Evolutionary conservation across 352 stramenopile species (phyloP), one percentile per base, ranked within the genome.

Genomic region (Aphanomyces stellatus): DNA sequence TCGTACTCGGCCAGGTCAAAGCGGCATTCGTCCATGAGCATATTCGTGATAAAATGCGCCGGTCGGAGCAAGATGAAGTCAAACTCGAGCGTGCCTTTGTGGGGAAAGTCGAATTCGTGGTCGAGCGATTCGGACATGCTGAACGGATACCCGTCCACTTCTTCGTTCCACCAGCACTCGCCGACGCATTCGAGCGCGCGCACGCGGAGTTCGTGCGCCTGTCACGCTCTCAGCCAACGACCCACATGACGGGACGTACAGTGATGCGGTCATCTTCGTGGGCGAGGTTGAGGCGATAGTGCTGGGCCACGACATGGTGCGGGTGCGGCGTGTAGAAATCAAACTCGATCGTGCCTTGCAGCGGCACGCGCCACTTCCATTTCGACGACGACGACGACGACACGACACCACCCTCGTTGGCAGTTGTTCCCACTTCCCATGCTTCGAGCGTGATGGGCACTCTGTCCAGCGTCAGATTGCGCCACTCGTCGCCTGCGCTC

Each of bases 121-220:
- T 42, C 37, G 0, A 51, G 11, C 30, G 43, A 60, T 41, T 67
- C 60, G 31, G 30, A 11, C 10, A 67, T 13, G 27, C 34, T 37
- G 34, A 67, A 67, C 4, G 60, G 60, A 33, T 67, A 67, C 34
- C 60, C 60, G 49, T 67, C 60, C 11, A 67, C 57, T n/a, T 49
- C 31, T 57, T 67, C 60, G 49, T 67, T 67, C 60, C 60, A 67
- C 60, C 60, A 67, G 60, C 60, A 67, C 37, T 67, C 60, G 49
- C 60, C 60, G 24, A 67, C 22, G 33, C 37, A 27, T 24, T 67
- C 49, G n/a, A 59, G 48, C 15, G 28, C 28, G 17, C 60, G 60
- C 3, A 67, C 46, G 31, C 60, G 60, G 15, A 67, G 34, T 30
- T 57, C 41, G 22, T 67, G 60, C 15, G 60, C 60, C 60, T 67